These are phyloP conservation scores for Pholiota adiposa DNA, from an alignment of 1,284 basidiomycete genomes.

Conservation along the genomic window DNA sequence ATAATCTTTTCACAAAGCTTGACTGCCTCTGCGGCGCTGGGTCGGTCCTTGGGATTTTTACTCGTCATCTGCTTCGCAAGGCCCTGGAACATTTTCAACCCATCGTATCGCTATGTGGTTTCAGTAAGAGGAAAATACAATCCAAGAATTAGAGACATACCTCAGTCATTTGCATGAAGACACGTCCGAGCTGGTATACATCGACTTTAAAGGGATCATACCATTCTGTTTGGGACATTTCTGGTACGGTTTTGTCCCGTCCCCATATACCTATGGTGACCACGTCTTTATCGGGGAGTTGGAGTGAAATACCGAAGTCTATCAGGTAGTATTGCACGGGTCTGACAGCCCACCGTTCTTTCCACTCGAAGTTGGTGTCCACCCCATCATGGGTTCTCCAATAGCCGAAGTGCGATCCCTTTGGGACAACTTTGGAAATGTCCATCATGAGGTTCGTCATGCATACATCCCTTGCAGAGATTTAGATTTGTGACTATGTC, in stretches of 20 bases:
- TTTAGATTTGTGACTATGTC: neutral
- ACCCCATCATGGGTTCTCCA: conserved; percentile 1
- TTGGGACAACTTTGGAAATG: conserved; percentile 4
- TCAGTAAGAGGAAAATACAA: neutral
- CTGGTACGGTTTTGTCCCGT: conserved; percentile 24
- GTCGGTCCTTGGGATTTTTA: neutral
- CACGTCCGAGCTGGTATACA: conserved; percentile 26
- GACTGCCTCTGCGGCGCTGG: conserved; percentile 2
- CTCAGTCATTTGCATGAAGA: conserved; percentile 10
- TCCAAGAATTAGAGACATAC: neutral
- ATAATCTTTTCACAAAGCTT: neutral
- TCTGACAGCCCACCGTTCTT: conserved; percentile 13
- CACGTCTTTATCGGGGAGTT: neutral
- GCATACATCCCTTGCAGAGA: conserved; percentile 5
- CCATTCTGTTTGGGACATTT: conserved; percentile 10
- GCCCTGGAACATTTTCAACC: neutral
- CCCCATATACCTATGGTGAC: conserved; percentile 3
- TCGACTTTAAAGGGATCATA: conserved; percentile 25
- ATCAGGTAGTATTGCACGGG: conserved; percentile 15
- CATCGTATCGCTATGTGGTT: neutral
- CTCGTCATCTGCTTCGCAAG: conserved; percentile 5
- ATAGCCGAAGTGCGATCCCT: conserved; percentile 4
- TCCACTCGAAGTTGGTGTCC: conserved; percentile 8
- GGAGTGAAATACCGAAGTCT: conserved; percentile 8
- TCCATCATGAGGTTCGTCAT: conserved; percentile 14